A percentile compares a stretch with the other conserved stretches of the same genome.
These are phyloP conservation scores for Candida silvicultrix DNA, from an alignment of 805 yeast genomes.

Conservation along the genomic window DNA sequence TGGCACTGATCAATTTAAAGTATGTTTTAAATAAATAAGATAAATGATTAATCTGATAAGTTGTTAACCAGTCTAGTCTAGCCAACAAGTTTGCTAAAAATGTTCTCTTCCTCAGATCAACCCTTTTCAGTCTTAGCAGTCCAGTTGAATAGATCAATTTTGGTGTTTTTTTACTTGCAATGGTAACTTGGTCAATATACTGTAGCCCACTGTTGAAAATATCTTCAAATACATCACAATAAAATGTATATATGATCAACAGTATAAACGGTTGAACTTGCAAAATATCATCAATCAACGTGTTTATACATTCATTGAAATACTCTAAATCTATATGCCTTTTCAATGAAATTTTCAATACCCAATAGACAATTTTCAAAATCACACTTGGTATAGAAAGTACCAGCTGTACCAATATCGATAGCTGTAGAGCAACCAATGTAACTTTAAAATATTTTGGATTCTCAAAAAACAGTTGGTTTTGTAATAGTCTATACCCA, in stretches of 20 bases:
- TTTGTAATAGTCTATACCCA: constrained; percentile 10
- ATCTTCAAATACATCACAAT: constrained; percentile 6
- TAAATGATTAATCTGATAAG: constrained; percentile 1
- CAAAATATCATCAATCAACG: background rate
- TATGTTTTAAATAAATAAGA: constrained; percentile 1
- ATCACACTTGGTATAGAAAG: constrained; percentile 2
- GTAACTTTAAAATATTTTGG: constrained; percentile 8
- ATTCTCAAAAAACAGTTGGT: constrained; percentile 9
- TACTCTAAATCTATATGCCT: background rate
- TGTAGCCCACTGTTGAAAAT: constrained; percentile 8
- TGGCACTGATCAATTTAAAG: background rate
- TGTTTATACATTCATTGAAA: background rate
- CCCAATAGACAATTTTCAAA: background rate
- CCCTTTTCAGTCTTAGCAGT: background rate
- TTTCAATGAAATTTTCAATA: background rate
- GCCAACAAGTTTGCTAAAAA: background rate
- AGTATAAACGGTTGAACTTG: constrained; percentile 2
- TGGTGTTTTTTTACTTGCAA: background rate
- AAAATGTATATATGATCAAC: constrained; percentile 2
- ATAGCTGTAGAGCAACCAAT: constrained; percentile 4
- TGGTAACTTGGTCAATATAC: constrained; percentile 7
- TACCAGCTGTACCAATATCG: constrained; percentile 4
- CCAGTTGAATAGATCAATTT: constrained; percentile 1
- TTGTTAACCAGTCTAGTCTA: background rate
- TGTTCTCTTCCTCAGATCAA: background rate